Evolutionary conservation across 768 basidiomycete species (phyloP), one percentile per base, ranked within the genome.

Genomic region (Pleurotus pulmonarius): DNA sequence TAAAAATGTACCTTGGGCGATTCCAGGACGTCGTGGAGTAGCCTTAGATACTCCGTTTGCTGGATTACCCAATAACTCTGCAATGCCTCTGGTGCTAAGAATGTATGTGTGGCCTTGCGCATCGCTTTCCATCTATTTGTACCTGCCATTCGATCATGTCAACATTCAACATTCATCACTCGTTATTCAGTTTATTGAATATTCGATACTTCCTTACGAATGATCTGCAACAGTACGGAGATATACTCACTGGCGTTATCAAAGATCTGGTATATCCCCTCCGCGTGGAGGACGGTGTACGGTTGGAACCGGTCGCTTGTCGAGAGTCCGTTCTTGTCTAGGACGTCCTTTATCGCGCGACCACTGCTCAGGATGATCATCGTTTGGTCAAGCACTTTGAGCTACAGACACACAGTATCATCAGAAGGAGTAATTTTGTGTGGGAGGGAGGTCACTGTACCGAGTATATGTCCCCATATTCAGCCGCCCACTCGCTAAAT

Each of bases 1-100:
- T 26, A 20, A 41, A 46, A 38, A 26, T 46, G 45, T 47, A 71
- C 70, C 56, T 67, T 55, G n/a, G 71, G 69, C 1, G 60, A 46
- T 12, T 61, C 59, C 34, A 72, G 38, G 13, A 72, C 26, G 34
- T 72, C 71, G 34, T 64, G 58, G 58, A 72, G 58, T 29, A 72
- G 60, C 54, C 70, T 70, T 9, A 61, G 52, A 9, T 65, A 47
- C 56, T 71, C 68, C 0, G 65, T 64, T 7, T 54, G 57, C 47
- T 69, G 69, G 9, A 67, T 61, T 3, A 61, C 63, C 11, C 64
- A 49, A 49, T 62, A 62, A 34, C 48, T 38, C 6, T 55, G 49
- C 39, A 58, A 60, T 2, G 60, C 60, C 40, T 66, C 60, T 3
- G 52, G 55, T 12, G 60, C 68, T 20, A 67, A 38, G 8, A 66